Base-by-base conservation (phyloP, 441 rosid species). In the Populus tomentosa region DNA sequence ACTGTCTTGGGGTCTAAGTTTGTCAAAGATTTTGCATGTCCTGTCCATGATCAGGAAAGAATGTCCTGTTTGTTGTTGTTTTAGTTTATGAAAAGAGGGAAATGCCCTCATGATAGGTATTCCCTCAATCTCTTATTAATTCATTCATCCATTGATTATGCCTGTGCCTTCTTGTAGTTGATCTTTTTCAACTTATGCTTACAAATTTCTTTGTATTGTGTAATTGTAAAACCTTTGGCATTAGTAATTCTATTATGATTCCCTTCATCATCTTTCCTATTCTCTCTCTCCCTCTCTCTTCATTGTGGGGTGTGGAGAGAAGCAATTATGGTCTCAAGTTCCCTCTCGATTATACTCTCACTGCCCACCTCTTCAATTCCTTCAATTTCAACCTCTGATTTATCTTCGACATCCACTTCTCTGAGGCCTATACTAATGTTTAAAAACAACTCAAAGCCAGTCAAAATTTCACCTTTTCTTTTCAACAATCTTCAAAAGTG, bases 341-440 rank as follows among this genome's bases (percentile, higher is more conserved):
- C 79, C 75, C 71, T 83, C 20, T 61, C 69, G 33, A 70, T 78
- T 82, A 78, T 82, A 1, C 80, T 83, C 61, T 80, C 89, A 10
- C 88, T 83, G 8, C 67, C 86, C 11, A 69, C 90, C 10, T 72
- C 81, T 69, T 75, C 85, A 16, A 82, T 68, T 67, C 82, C 76
- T 56, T 77, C 82, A 35, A 75, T 14, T 18, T 61, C 87, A 6
- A 73, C 64, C 70, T 50, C 82, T 56, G 78, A 82, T 23, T 78
- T 80, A 53, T 69, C 77, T 64, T 71, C 85, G 33, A 21, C 77
- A 32, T 74, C 79, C 74, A 75, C 80, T 56, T 71, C 84, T 80
- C 71, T 81, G 26, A 64, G 79, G 62, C 67, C 79, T 33, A 10
- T 80, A 71, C 56, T 20, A 64, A 71, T 71, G 7, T 21, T 30